Evolutionary conservation across 2,329 filamentous ascomycete genomes (phyloP).

Genomic region (Akanthomyces lecanii): DNA sequence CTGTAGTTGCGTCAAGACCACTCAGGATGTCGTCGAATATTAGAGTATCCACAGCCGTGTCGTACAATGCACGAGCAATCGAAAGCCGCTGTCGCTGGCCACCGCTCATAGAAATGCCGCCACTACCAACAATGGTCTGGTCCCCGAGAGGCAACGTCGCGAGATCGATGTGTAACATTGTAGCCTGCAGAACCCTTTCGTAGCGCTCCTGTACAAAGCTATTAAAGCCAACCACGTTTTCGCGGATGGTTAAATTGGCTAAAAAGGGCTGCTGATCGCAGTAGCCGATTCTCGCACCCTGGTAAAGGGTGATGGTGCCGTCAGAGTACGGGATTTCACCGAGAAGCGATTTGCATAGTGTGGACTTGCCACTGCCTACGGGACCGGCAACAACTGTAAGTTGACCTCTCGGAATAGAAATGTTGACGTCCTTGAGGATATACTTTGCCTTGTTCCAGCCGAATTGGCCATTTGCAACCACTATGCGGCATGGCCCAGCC

Average conservation of each 20-base stretch:
- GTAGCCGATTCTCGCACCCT: slow-evolving; percentile 20
- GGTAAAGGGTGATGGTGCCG: slow-evolving; percentile 7
- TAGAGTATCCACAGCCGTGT: slow-evolving; percentile 22
- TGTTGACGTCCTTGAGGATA: slow-evolving; percentile 29
- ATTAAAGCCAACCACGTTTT: slow-evolving; percentile 23
- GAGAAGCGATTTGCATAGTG: slow-evolving; percentile 33
- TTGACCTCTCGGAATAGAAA: slow-evolving; percentile 27
- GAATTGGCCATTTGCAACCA: slow-evolving; percentile 24
- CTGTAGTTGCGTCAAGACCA: slow-evolving; percentile 32
- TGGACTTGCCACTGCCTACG: slow-evolving; percentile 38
- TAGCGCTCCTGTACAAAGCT: slow-evolving; percentile 21
- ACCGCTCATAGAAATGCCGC: slow-evolving; percentile 30
- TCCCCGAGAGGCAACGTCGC: slow-evolving; percentile 26
- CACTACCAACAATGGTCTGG: slow-evolving; percentile 29
- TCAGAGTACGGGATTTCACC: slow-evolving; percentile 19
- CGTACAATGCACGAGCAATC: slow-evolving; percentile 32
- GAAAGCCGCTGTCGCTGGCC: slow-evolving; percentile 25
- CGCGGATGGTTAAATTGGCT: slow-evolving; percentile 22
- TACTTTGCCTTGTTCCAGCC: slow-evolving; percentile 29
- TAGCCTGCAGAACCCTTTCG: slow-evolving; percentile 21
- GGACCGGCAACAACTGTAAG: slow-evolving; percentile 38
- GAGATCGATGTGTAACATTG: slow-evolving; percentile 22
- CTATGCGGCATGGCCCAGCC: neutral
- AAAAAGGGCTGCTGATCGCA: slow-evolving; percentile 26
- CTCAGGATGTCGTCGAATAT: slow-evolving; percentile 35